Base-by-base conservation (phyloP, 2,329 filamentous ascomycete genomes). In the Diaporthe humulicola region DNA sequence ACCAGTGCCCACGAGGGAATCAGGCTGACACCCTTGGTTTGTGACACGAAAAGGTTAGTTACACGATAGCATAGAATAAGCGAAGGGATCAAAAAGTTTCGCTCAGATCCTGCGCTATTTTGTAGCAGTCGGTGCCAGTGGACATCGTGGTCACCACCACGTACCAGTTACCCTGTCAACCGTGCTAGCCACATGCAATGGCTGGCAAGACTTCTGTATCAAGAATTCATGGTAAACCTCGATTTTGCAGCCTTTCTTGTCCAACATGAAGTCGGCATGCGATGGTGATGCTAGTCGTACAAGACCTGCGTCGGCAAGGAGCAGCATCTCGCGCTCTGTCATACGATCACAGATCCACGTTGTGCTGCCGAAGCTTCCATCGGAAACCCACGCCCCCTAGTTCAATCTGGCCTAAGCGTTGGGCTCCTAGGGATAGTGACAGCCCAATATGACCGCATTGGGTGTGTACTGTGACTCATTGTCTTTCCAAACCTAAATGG, bases 321-420 rank as follows among this genome's bases (percentile, higher is more conserved):
- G 48, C 64, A 69, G 64, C 33, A 69, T 69, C 64, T 69, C 33
- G 64, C 45, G 22, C 64, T 7, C 30, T 54, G 64, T 69, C 48
- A 69, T 54, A 69, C 64, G 48, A 54, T 15, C 48, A 52, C n/a
- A 52, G 48, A 40, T 52, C n/a, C 48, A 52, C 7, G 64, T 12
- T 54, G 64, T 69, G 64, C n/a, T 69, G 33, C 64, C 4, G 48
- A 54, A 69, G 33, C 45, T 22, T 36, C 25, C n/a, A n/a, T 38
- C n/a, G 33, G 64, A 40, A 22, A 14, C 14, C 17, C 33, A 40
- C 19, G 4, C 5, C 4, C 9, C 19, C 1, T 5, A 25, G 10
- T 30, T 12, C 14, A 40, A 36, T 10, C 8, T 9, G n/a, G 15
- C 19, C n/a, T 6, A 8, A 10, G 30, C 15, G 12, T 17, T 48